Base-by-base conservation (phyloP, 192 early-diverging fungal species). In the Backusella tarrabulga region DNA sequence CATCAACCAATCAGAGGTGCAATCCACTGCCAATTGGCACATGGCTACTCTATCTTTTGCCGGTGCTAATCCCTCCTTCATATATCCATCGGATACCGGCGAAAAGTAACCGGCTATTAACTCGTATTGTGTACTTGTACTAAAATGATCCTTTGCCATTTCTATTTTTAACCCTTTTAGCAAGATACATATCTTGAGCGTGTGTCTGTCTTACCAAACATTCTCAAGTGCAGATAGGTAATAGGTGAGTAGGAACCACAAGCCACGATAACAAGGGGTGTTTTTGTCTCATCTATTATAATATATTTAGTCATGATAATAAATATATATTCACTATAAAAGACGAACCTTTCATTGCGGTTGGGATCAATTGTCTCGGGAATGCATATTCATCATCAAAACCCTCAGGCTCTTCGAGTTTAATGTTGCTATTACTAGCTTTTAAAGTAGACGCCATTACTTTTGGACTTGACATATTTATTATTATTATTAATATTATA, bases 241-340 rank as follows among this genome's bases (percentile, higher is more conserved):
- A 99, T 93, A 12, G 98, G 98, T 2, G 95, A 97, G 84, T 93
- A 99, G 1, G 97, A 98, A 12, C 98, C 98, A 79, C 98, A 99
- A 6, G 94, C 97, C 17, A 99, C 93, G 29, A 98, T 87, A 5
- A 98, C 96, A 14, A 98, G 86, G 15, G 98, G 97, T 11, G 81
- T 89, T 80, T 92, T 94, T 17, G 73, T 81, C n/a, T 86, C 85
- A 72, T 92, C 91, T 90, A 40, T 76, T 26, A 34, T 60, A 38
- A 89, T 90, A 40, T 76, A 3, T 34, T 63, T 44, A 46, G 46
- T 77, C 63, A 34, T 7, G 15, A 46, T n/a, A 4, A 38, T 36
- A 68, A 38, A 67, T 41, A 68, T n/a, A 19, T n/a, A 50, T 32
- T 32, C 32, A 19, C 1, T 42, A 34, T 19, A 36, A 34, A 21